Evolutionary conservation across 768 basidiomycete species (phyloP).

Genomic region (Neoboletus subvelutipes): DNA sequence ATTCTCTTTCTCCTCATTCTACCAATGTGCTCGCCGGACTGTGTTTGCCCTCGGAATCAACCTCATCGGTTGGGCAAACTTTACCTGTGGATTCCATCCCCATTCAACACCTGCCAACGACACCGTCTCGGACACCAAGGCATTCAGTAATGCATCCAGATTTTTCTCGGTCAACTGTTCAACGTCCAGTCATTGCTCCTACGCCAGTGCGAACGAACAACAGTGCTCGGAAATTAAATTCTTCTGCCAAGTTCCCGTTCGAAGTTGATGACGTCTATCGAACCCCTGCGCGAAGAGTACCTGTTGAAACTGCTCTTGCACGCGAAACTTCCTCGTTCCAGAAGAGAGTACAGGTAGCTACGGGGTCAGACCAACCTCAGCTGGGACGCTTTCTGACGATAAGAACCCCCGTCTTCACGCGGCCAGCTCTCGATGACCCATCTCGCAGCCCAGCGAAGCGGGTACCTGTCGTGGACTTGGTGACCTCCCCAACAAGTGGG

Average conservation of each 20-base stretch:
- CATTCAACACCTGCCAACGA: constrained; percentile 22
- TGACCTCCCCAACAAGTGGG: constrained; percentile 27
- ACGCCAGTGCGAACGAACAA: constrained; percentile 27
- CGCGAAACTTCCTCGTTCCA: constrained; percentile 51
- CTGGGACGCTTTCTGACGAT: constrained; percentile 13
- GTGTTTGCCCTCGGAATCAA: constrained; percentile 26
- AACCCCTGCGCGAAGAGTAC: constrained; percentile 67
- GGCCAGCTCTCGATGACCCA: constrained; percentile 38
- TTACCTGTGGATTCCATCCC: constrained; percentile 5
- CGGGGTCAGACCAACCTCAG: constrained; percentile 21
- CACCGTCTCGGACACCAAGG: constrained; percentile 19
- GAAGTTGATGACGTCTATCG: constrained; percentile 40
- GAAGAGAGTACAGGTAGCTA: constrained; percentile 41
- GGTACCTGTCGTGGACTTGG: constrained; percentile 29
- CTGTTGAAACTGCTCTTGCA: constrained; percentile 50
- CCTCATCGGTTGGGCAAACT: constrained; percentile 15
- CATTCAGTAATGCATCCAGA: constrained; percentile 13
- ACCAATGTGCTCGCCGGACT: constrained; percentile 41
- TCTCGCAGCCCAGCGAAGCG: constrained; percentile 37
- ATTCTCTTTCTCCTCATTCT: constrained; percentile 63
- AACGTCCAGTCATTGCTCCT: constrained; percentile 30
- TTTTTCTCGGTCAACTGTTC: constrained; percentile 20
- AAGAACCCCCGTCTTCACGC: constrained; percentile 41
- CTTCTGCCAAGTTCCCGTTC: constrained; percentile 37
- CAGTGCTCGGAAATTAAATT: constrained; percentile 11